Base-by-base conservation (phyloP, 352 stramenopile species). In the Pythium biforme region DNA sequence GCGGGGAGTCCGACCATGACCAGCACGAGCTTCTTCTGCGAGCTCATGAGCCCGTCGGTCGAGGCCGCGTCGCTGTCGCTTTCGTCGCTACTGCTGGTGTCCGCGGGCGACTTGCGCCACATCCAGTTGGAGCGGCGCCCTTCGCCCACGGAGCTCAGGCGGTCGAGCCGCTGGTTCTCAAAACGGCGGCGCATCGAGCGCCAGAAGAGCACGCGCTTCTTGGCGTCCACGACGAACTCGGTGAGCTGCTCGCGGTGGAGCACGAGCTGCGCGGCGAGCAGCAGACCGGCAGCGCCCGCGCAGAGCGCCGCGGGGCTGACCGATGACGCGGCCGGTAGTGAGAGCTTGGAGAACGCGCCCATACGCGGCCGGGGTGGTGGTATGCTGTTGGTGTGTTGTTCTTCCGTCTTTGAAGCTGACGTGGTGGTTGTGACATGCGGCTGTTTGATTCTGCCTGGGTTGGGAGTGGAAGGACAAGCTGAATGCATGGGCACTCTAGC, bases 1-100 rank as follows among this genome's bases (percentile, higher is more conserved):
- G 92, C 95, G 0, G 95, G 93, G n/a, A 98, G 70, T 3, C 95
- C 95, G 43, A 98, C 93, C 74, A 98, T 90, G 26, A 97, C 89
- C 50, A 98, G 83, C 41, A 98, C 89, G 64, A 97, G 70, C 72
- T 96, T 96, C 68, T 91, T 91, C 65, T 91, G 82, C 41, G 80
- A 84, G 0, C 69, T 78, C 64, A 91, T 85, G 63, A 91, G 74
- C 1, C 82, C 82, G 52, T 83, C 75, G 0, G 79, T 67, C 12
- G 75, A 66, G 37, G 34, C 57, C 14, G 41, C 39, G 40, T 66
- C 57, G 34, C 55, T 65, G 37, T 56, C 59, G 51, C 40, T 51
- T 10, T 37, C 43, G n/a, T 34, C n/a, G 50, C 49, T 53, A 25
- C 50, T 55, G 43, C 40, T 46, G 51, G 47, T 29, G 14, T 45